phyloP scores from a whole-genome alignment of 2,329 filamentous ascomycete species.

The Arthroderma sp. region DNA sequence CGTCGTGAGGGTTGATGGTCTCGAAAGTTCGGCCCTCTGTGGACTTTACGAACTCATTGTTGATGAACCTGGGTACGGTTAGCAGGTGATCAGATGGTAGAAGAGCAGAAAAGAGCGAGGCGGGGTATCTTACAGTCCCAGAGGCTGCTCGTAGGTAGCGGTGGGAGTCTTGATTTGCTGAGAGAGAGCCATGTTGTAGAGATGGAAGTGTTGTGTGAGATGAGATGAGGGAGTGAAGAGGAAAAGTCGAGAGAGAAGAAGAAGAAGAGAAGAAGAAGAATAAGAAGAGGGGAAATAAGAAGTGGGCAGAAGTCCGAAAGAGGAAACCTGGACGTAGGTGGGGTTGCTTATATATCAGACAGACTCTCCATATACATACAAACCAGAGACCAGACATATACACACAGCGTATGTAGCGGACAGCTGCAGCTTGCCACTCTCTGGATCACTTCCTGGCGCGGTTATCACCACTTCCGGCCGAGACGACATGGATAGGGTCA shows the following conservation, averaged over 20 bases:
- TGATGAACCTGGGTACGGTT: constrained; percentile 37
- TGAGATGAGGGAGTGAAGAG: constrained; percentile 1
- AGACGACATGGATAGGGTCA: too few species aligned
- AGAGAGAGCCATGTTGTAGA: constrained; percentile 24
- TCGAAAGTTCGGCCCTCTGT: constrained; percentile 84
- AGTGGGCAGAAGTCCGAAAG: not conserved
- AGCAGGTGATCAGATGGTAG: not conserved
- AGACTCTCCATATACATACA: too few species aligned
- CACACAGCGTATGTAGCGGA: too few species aligned
- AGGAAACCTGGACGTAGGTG: not conserved
- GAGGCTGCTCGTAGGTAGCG: constrained; percentile 30
- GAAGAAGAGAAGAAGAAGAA: not conserved
- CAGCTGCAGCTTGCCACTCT: too few species aligned
- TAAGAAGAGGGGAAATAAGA: constrained; percentile 6
- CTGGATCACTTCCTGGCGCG: too few species aligned
- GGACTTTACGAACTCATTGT: constrained; percentile 77
- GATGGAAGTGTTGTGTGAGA: too few species aligned
- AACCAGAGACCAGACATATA: too few species aligned
- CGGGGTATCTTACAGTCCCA: constrained; percentile 22
- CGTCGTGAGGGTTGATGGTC: constrained; percentile 75
- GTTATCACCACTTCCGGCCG: too few species aligned
- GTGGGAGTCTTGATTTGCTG: constrained; percentile 27
- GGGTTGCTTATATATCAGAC: not conserved
- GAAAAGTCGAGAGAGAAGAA: not conserved
- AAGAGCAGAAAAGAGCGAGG: not conserved